Evolutionary conservation across 345 rosid genomes (phyloP), one percentile per base, ranked within the genome.

Genomic region (Trapa incisa): DNA sequence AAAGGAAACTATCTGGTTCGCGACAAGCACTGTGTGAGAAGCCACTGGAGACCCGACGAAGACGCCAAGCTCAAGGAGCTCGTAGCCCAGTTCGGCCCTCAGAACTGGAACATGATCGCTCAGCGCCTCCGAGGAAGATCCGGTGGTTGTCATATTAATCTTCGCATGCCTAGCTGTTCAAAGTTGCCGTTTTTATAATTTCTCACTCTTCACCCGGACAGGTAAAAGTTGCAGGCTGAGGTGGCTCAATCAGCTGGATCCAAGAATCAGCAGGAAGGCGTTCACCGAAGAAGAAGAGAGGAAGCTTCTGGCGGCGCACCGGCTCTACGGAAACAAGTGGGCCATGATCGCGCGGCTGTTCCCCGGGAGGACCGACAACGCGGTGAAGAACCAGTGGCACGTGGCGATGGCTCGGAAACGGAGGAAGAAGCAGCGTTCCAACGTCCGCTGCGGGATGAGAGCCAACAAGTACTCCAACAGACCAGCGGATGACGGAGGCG

Each of bases 221-320:
- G 85, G 85, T 52, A 78, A 81, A 67, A 81, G 85, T 47, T 81
- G 85, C 47, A 78, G 85, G 45, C 70, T 81, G 60, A 78, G 85
- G 78, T 81, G 85, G 85, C 79, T 78, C 61, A 81, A 81, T 63
- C 85, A 81, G 75, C 72, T 81, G 33, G 85, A 78, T 70, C 80
- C 85, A 65, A 76, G 77, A 42, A 78, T 81, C 43, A 81, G 72
- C 74, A 68, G 75, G 67, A 81, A 62, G 69, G 75, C 77, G 32
- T 81, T 81, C 69, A 70, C 68, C 1, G 85, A 78, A 32, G 82
- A 81, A 37, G 82, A 78, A 70, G 85, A 81, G 69, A 82, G 74
- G 35, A 72, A 74, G 47, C 77, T 81, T 1, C 50, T 78, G 36
- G 65, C 75, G 2, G 85, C 82, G 17, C 85, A 78, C 68, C 74